Conservation (phyloP, 805 yeast species). For the Wickerhamiella hasegawae region DNA sequence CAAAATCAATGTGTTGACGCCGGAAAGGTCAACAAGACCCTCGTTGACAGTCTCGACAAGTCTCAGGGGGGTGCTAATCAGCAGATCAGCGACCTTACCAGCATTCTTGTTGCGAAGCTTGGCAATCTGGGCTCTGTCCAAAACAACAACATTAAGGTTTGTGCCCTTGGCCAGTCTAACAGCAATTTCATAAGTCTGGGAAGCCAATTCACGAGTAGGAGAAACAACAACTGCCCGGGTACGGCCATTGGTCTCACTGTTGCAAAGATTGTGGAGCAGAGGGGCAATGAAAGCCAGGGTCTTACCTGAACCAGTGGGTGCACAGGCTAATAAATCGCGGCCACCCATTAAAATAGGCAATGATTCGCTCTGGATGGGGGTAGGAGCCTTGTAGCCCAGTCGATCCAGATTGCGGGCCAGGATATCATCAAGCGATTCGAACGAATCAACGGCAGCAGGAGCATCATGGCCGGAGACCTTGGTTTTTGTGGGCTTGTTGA, state of each 20-base stretch:
- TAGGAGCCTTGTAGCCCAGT: slow-evolving; percentile 68
- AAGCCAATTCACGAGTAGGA: slow-evolving; percentile 89
- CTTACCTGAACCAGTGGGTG: slow-evolving; percentile 98
- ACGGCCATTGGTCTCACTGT: not conserved
- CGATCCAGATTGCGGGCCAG: slow-evolving; percentile 48
- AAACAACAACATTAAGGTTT: slow-evolving; percentile 41
- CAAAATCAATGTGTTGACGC: slow-evolving; percentile 61
- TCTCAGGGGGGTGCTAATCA: slow-evolving; percentile 80
- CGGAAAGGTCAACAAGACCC: slow-evolving; percentile 41
- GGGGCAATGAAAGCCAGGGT: slow-evolving; percentile 85
- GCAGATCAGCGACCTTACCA: slow-evolving; percentile 54
- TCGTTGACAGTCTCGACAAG: slow-evolving; percentile 61
- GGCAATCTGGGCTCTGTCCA: slow-evolving; percentile 52
- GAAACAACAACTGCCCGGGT: slow-evolving; percentile 68
- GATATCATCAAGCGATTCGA: slow-evolving; percentile 51
- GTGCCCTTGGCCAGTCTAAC: slow-evolving; percentile 38
- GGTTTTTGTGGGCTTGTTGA: slow-evolving; percentile 17
- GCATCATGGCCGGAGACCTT: slow-evolving; percentile 73
- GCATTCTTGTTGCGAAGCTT: slow-evolving; percentile 44
- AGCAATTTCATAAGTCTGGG: slow-evolving; percentile 64
- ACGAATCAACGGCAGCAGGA: slow-evolving; percentile 84
- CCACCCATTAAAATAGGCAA: slow-evolving; percentile 56
- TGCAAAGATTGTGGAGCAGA: slow-evolving; percentile 38
- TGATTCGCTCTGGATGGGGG: slow-evolving; percentile 84
- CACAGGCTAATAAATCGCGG: slow-evolving; percentile 80